Base-by-base conservation (phyloP, 2,329 filamentous ascomycete species). In the Verticillium nubilum region DNA sequence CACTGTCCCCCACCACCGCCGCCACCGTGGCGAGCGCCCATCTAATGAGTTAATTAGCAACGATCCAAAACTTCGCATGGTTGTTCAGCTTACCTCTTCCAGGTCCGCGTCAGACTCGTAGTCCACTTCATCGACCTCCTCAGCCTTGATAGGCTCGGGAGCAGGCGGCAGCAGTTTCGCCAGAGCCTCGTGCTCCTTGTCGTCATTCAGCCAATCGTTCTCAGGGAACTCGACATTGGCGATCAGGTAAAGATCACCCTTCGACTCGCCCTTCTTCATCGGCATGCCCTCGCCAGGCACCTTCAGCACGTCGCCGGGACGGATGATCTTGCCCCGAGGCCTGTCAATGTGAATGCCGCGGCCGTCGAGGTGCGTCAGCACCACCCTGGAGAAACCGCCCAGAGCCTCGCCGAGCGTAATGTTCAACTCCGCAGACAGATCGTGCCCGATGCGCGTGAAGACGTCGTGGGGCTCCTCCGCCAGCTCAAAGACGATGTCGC, bases 261-360 rank as follows among this genome's bases (percentile, higher is more conserved):
- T 92, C 4, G 78, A 70, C 42, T 99, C 95, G 63, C 88, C 91
- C 60, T 88, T 87, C 82, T 97, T 97, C 67, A 88, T 75, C 2
- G 95, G 95, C 95, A 99, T 99, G 61, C 95, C 95, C 77, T 99
- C 95, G 27, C 92, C 92, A 2, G 82, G 75, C 1, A 99, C 80
- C 78, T 92, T 97, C 67, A 99, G 81, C 7, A 94, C 85, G 70
- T 99, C 91, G 27, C 87, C 89, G 0, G 95, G 93, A 27, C 87
- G 86, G 35, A 99, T 76, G 57, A 98, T 82, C 72, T 93, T 89
- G 66, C 94, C 94, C 68, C 89, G 86, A 17, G 90, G 86, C 65
- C 95, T 88, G 58, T 87, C 83, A 54, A 99, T 80, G 60, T 89
- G 84, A 61, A 99, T 94, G 29, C 95, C 95, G 60, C 95, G 86